Percentiles rank a stretch among this genome's conserved stretches.
These are phyloP conservation scores for Xylaria acuta DNA, from an alignment of 495 filamentous ascomycete species.

Conservation along the genomic window DNA sequence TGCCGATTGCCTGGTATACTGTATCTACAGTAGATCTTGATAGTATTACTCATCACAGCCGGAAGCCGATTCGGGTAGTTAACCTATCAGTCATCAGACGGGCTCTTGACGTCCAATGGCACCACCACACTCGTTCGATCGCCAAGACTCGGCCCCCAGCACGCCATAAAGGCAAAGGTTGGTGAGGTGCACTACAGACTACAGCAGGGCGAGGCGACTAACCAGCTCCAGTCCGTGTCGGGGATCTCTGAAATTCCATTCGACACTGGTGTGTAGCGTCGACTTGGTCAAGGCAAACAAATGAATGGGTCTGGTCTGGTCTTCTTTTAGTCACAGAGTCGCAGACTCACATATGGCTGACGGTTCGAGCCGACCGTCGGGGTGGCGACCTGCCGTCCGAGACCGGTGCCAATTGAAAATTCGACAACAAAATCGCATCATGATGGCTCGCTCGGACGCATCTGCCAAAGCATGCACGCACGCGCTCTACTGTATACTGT, in stretches of 20 bases:
- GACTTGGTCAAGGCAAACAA: not conserved
- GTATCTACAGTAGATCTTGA: not conserved
- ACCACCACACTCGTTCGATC: constrained; percentile 24
- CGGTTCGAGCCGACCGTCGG: constrained; percentile 19
- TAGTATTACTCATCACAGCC: constrained; percentile 12
- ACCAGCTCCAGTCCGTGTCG: constrained; percentile 9
- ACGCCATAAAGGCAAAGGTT: constrained; percentile 4
- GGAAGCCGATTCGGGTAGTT: not conserved
- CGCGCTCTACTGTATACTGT: not conserved
- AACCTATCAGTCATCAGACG: constrained; percentile 11
- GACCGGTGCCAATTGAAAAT: constrained; percentile 15
- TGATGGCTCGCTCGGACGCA: not conserved
- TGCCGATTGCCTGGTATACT: not conserved
- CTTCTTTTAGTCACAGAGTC: not conserved
- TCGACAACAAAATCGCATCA: constrained; percentile 18
- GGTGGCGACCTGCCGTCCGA: constrained; percentile 18
- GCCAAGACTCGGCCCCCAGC: constrained; percentile 25
- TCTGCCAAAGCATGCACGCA: not conserved
- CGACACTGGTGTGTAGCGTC: not conserved
- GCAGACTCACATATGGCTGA: constrained; percentile 9
- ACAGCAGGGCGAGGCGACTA: not conserved
- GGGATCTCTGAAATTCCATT: constrained; percentile 1
- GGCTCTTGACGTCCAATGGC: constrained; percentile 21
- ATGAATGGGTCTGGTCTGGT: not conserved
- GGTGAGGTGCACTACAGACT: not conserved